These are phyloP conservation scores for Haberlea rhodopensis DNA, from an alignment of 257 asterid species.

Conservation along the genomic window DNA sequence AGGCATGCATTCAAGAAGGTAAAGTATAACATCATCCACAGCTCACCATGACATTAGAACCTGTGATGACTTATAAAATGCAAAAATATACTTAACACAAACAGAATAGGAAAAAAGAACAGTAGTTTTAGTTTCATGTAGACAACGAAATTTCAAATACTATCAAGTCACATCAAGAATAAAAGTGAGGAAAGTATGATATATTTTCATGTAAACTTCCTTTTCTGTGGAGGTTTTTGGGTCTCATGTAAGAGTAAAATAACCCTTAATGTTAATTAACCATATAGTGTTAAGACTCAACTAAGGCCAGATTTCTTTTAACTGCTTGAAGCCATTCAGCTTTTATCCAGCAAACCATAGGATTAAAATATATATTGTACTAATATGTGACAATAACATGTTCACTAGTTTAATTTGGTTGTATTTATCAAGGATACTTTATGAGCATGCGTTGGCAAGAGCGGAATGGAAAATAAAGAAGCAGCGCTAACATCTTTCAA, in stretches of 20 bases:
- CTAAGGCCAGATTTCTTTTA: background rate
- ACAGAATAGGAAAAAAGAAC: background rate
- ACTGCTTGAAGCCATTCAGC: background rate
- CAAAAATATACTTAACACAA: background rate
- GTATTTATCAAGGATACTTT: background rate
- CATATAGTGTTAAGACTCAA: background rate
- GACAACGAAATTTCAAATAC: background rate
- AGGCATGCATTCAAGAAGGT: conserved; percentile 1
- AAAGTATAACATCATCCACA: background rate
- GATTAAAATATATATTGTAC: too few species aligned
- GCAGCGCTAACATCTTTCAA: background rate
- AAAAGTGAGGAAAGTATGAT: background rate
- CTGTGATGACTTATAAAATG: too few species aligned
- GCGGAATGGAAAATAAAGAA: background rate
- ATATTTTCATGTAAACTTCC: background rate
- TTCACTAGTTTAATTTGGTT: background rate
- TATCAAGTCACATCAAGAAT: background rate
- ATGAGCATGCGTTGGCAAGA: background rate
- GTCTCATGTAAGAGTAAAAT: background rate
- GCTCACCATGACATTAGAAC: too few species aligned
- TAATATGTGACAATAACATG: background rate
- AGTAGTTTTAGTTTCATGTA: background rate
- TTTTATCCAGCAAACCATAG: too few species aligned
- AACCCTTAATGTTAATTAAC: background rate
- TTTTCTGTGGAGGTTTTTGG: background rate